A percentile compares a stretch with the other conserved stretches of the same genome.
These are phyloP conservation scores for Margaritispora aquatica DNA, from an alignment of 495 filamentous ascomycete genomes.

Conservation along the genomic window DNA sequence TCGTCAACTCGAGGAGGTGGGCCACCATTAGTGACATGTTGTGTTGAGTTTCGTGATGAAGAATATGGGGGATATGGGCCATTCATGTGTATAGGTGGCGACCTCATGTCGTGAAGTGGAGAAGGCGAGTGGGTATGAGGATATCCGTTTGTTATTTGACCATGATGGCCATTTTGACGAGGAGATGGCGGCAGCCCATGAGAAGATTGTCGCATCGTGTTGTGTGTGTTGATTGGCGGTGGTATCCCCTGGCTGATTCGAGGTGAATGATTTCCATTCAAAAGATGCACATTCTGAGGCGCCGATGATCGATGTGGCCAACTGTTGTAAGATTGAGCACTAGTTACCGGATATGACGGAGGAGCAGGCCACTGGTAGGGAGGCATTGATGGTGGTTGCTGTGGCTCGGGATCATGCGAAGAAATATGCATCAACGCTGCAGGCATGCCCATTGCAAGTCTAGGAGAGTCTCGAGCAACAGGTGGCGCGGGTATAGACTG, in stretches of 20 bases:
- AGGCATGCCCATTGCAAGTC: slow-evolving; percentile 13
- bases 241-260: slow-evolving; percentile 20
- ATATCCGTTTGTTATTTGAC: slow-evolving; percentile 25
- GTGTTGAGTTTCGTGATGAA: slow-evolving; percentile 20
- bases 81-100: slow-evolving; percentile 17
- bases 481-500: slow-evolving; percentile 6
- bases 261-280: slow-evolving; percentile 35
- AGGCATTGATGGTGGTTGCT: slow-evolving; percentile 23
- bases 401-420: slow-evolving; percentile 20
- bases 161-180: slow-evolving; percentile 17
- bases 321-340: slow-evolving; percentile 19
- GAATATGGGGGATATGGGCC: slow-evolving; percentile 19
- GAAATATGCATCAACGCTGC: slow-evolving; percentile 13
- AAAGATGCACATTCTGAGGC: slow-evolving; percentile 31
- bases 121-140: slow-evolving; percentile 31
- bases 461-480: slow-evolving; percentile 20
- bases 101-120: slow-evolving; percentile 28
- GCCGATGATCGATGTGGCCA: slow-evolving; percentile 32
- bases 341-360: background rate
- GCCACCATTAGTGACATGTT: slow-evolving; percentile 26
- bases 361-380: slow-evolving; percentile 12
- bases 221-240: slow-evolving; percentile 11
- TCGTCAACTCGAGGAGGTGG: slow-evolving; percentile 24
- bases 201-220: slow-evolving; percentile 8
- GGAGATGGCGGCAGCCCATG: slow-evolving; percentile 13